Base-by-base conservation (phyloP, 2,329 filamentous ascomycete genomes). In the Aspergillus luchuensis region DNA sequence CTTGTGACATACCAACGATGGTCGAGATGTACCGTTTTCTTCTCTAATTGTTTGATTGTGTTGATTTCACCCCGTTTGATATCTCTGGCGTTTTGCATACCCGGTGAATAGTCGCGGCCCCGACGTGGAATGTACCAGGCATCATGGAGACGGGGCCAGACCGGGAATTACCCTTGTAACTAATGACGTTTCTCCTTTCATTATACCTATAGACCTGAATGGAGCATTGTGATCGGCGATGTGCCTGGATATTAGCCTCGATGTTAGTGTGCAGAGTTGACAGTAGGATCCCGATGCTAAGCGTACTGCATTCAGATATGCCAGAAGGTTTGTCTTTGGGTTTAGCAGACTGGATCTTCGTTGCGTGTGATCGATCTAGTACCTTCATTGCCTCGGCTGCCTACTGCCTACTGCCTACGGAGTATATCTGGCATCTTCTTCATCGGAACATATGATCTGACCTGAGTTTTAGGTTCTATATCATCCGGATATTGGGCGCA, bases 31-130 rank as follows among this genome's bases (percentile, higher is more conserved):
- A 61, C 45, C 60, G 57, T 51, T 58, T 54, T 58, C 39, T 41
- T 54, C 38, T 60, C n/a, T 54, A 51, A 51, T 43, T 38, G 23
- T 23, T 23, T 28, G 19, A 36, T 38, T 53, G 38, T 39, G 33
- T 53, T 33, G 47, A 38, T 47, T 53, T 21, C 33, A 56, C 25
- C 38, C 17, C n/a, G 2, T 61, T 56, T 53, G 39, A 51, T 23
- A 47, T 30, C 4, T 51, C 45, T 56, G 30, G 59, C 61, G 63
- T 67, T 36, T 65, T 63, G 60, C 65, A 64, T 66, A 66, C 57
- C 61, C 56, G 56, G 33, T 52, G 51, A 58, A 60, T 57, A 53
- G 51, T 60, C 58, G 50, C 53, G 61, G 61, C 56, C 39, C 47
- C 39, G 48, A 50, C 56, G 56, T 60, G 59, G 57, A 55, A 39